Percentiles rank a stretch among this genome's conserved stretches.
phyloP scores from a whole-genome alignment of 1,284 basidiomycete species.

The Tylopilus orsonianus region DNA sequence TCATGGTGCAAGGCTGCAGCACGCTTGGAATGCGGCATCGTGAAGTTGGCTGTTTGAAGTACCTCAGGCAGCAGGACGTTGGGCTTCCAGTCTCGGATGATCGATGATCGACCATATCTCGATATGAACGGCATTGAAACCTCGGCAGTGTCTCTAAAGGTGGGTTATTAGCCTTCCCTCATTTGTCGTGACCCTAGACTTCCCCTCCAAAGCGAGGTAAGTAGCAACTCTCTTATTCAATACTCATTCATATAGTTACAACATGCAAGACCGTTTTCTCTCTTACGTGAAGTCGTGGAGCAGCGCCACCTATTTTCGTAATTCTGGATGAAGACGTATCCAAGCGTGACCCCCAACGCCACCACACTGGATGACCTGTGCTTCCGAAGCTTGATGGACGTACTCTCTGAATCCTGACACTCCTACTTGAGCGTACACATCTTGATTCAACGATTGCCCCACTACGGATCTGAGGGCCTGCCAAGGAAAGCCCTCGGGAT shows the following conservation, averaged over 20 bases:
- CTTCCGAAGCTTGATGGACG: constrained; percentile 28
- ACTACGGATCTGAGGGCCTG: constrained; percentile 24
- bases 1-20: too few relatives aligned
- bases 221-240: not conserved
- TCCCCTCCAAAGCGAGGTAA: constrained; percentile 4
- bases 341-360: constrained; percentile 35
- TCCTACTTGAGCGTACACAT: constrained; percentile 33
- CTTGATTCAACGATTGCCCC: constrained; percentile 21
- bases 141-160: constrained; percentile 9
- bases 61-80: too few relatives aligned
- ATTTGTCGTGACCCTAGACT: constrained; percentile 1
- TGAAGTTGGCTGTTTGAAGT: not conserved
- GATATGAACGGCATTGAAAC: constrained; percentile 1
- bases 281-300: constrained; percentile 11
- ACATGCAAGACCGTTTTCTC: constrained; percentile 4
- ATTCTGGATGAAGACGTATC: constrained; percentile 36
- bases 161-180: constrained; percentile 3
- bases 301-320: constrained; percentile 17
- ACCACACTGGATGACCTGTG: constrained; percentile 36
- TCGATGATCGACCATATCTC: not conserved
- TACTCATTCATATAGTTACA: constrained; percentile 16
- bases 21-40: not conserved
- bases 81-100: too few relatives aligned
- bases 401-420: constrained; percentile 35
- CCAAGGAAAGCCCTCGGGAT: constrained; percentile 17